Base-by-base conservation (phyloP, 2,329 filamentous ascomycete genomes). In the Ophiostoma sp. region DNA sequence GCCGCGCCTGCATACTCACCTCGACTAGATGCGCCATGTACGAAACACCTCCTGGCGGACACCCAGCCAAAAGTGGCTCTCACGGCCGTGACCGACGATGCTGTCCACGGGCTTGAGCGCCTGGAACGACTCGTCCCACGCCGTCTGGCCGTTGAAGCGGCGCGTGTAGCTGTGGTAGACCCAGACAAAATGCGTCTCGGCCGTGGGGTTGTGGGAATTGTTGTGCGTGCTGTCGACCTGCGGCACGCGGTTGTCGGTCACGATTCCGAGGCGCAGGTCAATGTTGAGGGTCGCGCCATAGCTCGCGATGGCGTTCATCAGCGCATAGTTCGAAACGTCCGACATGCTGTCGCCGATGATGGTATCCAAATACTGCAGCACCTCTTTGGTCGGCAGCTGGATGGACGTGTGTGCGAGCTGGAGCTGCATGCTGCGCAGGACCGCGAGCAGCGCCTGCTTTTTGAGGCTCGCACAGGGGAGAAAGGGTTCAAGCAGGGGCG, bases 51-150 rank as follows among this genome's bases (percentile, higher is more conserved):
- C 45, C 58, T 67, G 66, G 42, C 45, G 60, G 5, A 67, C 11
- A 36, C 44, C 60, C 44, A 67, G 60, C 58, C 63, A 27, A 14
- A 36, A 67, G 60, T 64, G 60, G 45, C 60, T 67, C 6, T 55
- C 16, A 4, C 66, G 66, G 38, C 66, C 66, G 44, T 64, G 18
- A 9, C 66, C 66, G 44, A 64, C 58, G 3, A 67, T 16, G 45
- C 44, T 47, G 3, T n/a, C 11, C 47, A 65, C 8, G 6, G 49
- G 67, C 41, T 45, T 45, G 49, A 68, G 63, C 8, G 62, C 49
- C 18, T 52, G 27, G 64, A 27, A 68, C 12, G 58, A 41, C 38
- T n/a, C 5, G 5, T n/a, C 12, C 38, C 14, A 41, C 12, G 7
- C 11, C 4, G 1, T 3, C 14, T 18, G 14, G 58, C 58, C 58